Evolutionary conservation across 2,329 filamentous ascomycete species (phyloP).

Genomic region (Chrysoporthe puriensis): DNA sequence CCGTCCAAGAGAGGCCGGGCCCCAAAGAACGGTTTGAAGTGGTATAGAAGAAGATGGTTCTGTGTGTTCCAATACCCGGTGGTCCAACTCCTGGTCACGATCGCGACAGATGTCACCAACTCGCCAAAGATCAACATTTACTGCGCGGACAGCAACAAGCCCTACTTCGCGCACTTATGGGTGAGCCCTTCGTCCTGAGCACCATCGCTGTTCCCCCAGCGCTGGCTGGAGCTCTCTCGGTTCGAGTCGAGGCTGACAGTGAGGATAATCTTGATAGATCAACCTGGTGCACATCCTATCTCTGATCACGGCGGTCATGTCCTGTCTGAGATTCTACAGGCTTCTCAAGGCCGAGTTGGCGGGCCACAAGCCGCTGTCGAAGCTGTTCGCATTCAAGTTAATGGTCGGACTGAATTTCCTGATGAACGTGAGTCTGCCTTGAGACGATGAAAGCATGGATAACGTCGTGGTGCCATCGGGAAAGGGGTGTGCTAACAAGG

Average conservation of each 20-base stretch:
- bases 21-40: constrained; percentile 36
- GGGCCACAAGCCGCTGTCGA: constrained; percentile 36
- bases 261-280: constrained; percentile 27
- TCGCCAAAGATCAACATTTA: constrained; percentile 33
- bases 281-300: constrained; percentile 35
- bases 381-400: constrained; percentile 41
- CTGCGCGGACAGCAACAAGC: constrained; percentile 36
- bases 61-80: constrained; percentile 46
- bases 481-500: neutral
- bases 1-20: constrained; percentile 33
- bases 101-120: constrained; percentile 37
- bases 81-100: constrained; percentile 47
- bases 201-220: neutral
- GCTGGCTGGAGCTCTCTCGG: neutral
- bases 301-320: constrained; percentile 33
- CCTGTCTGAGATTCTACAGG: constrained; percentile 36
- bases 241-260: constrained; percentile 9
- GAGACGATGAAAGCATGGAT: neutral
- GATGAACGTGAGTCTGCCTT: constrained; percentile 33
- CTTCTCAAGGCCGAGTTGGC: constrained; percentile 35
- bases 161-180: constrained; percentile 39
- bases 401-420: constrained; percentile 38
- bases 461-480: neutral
- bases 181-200: constrained; percentile 19
- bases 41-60: constrained; percentile 41